These are phyloP conservation scores for Colletotrichum horii DNA, from an alignment of 2,329 filamentous ascomycete genomes.

Conservation along the genomic window DNA sequence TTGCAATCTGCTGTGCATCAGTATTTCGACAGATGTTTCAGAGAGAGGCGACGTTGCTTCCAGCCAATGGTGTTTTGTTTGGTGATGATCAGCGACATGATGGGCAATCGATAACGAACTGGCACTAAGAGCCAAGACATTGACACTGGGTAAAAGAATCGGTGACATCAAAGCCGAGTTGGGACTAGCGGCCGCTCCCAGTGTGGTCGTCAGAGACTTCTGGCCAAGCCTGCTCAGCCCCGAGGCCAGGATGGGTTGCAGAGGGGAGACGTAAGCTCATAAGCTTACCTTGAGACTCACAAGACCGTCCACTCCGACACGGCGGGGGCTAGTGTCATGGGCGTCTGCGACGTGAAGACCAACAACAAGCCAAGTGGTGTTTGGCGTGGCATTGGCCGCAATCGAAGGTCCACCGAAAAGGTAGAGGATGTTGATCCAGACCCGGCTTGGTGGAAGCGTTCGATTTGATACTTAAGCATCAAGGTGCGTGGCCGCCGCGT, in stretches of 20 bases:
- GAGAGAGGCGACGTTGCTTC: neutral
- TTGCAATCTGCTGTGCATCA: neutral
- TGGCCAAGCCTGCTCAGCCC: constrained; percentile 11
- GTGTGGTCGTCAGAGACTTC: constrained; percentile 6
- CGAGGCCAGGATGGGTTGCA: neutral
- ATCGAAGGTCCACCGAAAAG: neutral
- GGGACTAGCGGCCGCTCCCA: neutral
- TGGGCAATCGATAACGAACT: neutral
- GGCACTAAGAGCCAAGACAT: neutral
- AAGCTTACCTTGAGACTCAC: constrained; percentile 13
- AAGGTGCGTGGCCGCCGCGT: neutral
- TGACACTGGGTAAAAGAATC: neutral
- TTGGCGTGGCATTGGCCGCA: neutral
- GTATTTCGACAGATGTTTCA: neutral
- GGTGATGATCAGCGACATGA: neutral
- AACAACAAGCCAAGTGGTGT: neutral
- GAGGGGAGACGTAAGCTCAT: constrained; percentile 17
- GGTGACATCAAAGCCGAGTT: neutral
- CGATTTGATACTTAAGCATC: neutral
- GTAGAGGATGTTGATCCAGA: neutral
- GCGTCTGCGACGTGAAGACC: neutral
- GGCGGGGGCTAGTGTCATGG: neutral
- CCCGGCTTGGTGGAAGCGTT: neutral
- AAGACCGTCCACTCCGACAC: neutral
- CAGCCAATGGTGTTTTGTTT: neutral